A percentile compares a stretch with the other conserved stretches of the same genome.
Conservation (phyloP, 208 protist species). For the Balamuthia mandrillaris region DNA sequence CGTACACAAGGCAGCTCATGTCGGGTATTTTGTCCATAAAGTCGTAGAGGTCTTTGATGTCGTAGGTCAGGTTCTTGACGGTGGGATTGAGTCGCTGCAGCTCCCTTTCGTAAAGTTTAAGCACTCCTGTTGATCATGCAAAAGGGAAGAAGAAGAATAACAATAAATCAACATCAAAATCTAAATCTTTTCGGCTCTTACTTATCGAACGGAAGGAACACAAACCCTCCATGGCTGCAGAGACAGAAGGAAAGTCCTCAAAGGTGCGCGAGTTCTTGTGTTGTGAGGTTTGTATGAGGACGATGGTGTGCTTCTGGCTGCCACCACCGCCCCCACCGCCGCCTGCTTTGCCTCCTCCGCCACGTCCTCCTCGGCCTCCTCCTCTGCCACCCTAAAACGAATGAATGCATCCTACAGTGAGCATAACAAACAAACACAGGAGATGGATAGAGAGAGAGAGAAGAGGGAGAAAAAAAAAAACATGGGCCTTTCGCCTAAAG, state of each 20-base stretch:
- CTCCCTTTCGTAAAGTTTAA: slow-evolving; percentile 46
- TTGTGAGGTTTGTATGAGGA: slow-evolving; percentile 39
- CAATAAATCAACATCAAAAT: neutral
- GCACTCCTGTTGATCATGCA: slow-evolving; percentile 34
- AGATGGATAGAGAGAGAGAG: no score
- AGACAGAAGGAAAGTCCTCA: slow-evolving; percentile 51
- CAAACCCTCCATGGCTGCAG: slow-evolving; percentile 48
- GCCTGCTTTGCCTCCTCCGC: no score
- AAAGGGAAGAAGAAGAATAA: neutral
- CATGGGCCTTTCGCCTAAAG: no score
- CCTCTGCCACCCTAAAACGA: no score
- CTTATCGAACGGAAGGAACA: neutral
- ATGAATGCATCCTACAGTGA: no score
- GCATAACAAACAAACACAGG: no score
- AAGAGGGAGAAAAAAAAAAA: no score
- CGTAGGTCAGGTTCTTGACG: slow-evolving; percentile 50
- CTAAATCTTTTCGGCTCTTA: neutral
- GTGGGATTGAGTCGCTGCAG: slow-evolving; percentile 38
- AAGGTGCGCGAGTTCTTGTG: slow-evolving; percentile 40
- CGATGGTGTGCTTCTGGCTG: slow-evolving; percentile 53
- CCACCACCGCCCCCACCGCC: no score
- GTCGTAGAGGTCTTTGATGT: slow-evolving; percentile 45
- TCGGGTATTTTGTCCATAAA: slow-evolving; percentile 47
- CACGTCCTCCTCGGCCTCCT: no score
- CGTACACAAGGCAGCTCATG: slow-evolving; percentile 53